Conservation (phyloP, 2,329 filamentous ascomycete genomes). For the Fusarium guadeloupense region DNA sequence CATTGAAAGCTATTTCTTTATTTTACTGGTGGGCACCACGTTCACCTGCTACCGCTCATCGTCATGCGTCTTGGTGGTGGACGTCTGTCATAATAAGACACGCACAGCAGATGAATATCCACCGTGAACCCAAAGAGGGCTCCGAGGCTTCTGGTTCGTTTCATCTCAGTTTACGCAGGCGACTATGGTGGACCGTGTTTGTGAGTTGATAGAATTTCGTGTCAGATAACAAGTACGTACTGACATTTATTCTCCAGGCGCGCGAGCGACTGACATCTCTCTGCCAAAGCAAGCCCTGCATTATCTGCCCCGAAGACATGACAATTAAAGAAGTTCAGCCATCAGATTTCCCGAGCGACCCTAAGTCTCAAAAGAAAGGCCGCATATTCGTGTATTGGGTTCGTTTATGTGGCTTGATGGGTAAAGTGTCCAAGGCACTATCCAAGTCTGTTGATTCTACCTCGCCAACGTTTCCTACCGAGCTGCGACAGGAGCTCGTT, state of each 20-base stretch:
- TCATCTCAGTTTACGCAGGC: conserved; percentile 20
- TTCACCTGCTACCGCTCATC: conserved; percentile 49
- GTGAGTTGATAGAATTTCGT: neutral
- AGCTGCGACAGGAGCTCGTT: conserved; percentile 30
- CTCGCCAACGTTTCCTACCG: conserved; percentile 12
- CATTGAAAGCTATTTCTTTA: conserved; percentile 50
- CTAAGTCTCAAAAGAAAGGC: conserved; percentile 46
- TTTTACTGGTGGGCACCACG: conserved; percentile 58
- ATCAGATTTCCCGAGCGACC: conserved; percentile 50
- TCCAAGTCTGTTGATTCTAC: conserved; percentile 24
- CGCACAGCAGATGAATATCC: conserved; percentile 56
- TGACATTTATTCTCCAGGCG: conserved; percentile 6
- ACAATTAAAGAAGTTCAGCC: conserved; percentile 50
- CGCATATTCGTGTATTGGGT: conserved; percentile 56
- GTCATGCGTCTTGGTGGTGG: conserved; percentile 58
- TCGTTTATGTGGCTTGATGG: conserved; percentile 52
- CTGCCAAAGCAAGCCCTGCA: conserved; percentile 55
- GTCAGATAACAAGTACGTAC: neutral
- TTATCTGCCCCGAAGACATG: conserved; percentile 55
- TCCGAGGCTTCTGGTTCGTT: neutral
- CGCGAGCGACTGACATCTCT: conserved; percentile 48
- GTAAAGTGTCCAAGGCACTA: conserved; percentile 51
- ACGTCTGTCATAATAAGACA: conserved; percentile 54
- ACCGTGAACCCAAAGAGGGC: conserved; percentile 48
- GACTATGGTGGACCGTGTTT: conserved; percentile 37